These are phyloP conservation scores for Aquilaria malaccensis DNA, from an alignment of 345 rosid species.

Conservation along the genomic window DNA sequence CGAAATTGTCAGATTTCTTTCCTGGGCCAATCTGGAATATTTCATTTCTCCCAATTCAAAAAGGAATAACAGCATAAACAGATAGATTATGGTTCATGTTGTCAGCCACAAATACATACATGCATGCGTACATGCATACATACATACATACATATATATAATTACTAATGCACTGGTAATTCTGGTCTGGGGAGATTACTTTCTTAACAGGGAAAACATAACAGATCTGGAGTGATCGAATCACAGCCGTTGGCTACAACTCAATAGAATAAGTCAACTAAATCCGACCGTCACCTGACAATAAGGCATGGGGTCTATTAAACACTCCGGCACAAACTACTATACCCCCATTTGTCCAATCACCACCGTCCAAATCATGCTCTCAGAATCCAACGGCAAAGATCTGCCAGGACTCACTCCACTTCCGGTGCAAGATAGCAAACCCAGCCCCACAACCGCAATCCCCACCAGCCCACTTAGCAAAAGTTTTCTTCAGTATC, in stretches of 20 bases:
- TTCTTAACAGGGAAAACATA: background rate
- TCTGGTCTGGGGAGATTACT: too few species aligned
- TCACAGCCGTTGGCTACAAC: constrained; percentile 15
- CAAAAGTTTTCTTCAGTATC: background rate
- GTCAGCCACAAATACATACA: too few species aligned
- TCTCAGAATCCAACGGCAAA: constrained; percentile 31
- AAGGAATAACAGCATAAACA: too few species aligned
- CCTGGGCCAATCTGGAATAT: too few species aligned
- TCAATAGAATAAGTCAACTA: constrained; percentile 4
- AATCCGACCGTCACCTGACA: constrained; percentile 63
- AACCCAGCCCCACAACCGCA: background rate
- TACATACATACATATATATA: too few species aligned
- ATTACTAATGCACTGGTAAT: too few species aligned
- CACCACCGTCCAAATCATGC: constrained; percentile 1
- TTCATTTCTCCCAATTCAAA: too few species aligned
- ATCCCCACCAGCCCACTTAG: background rate
- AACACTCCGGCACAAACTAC: constrained; percentile 31
- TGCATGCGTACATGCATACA: too few species aligned
- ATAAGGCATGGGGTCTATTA: constrained; percentile 26
- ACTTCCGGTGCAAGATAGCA: constrained; percentile 22
- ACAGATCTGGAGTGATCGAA: background rate
- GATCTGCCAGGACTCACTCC: constrained; percentile 23
- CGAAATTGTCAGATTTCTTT: too few species aligned
- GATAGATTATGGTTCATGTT: too few species aligned
- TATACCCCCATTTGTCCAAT: constrained; percentile 4